Percentiles rank a stretch among this genome's conserved stretches.
phyloP scores from a whole-genome alignment of 495 filamentous ascomycete genomes.

The Annulohypoxylon stygium region DNA sequence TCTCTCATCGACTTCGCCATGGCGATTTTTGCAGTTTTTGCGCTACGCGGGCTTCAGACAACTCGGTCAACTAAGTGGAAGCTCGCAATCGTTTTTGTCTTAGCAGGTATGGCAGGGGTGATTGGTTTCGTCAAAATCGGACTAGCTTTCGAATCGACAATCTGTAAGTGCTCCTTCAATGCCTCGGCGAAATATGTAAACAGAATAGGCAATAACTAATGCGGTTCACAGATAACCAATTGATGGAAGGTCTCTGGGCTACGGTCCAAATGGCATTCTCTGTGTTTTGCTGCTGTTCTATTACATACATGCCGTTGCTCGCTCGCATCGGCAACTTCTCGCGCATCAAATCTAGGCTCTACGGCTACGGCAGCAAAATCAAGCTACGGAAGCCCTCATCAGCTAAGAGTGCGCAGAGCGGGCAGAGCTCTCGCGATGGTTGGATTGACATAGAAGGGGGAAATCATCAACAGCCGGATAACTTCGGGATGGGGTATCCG shows the following conservation, averaged over 20 bases:
- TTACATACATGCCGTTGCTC: neutral
- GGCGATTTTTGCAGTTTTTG: conserved; percentile 22
- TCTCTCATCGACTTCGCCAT: conserved; percentile 40
- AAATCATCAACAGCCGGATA: neutral
- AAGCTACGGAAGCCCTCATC: neutral
- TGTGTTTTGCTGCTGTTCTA: neutral
- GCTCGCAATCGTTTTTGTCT: conserved; percentile 25
- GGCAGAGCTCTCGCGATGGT: neutral
- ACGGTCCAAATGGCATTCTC: neutral
- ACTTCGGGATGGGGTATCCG: neutral
- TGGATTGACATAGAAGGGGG: conserved; percentile 2
- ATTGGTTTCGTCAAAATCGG: conserved; percentile 1
- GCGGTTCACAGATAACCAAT: neutral
- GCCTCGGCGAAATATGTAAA: neutral
- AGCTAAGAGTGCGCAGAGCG: neutral
- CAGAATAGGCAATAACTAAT: neutral
- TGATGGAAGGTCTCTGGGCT: neutral
- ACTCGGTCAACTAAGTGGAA: conserved; percentile 31
- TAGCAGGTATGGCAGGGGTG: conserved; percentile 12
- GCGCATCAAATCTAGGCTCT: neutral
- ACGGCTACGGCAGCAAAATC: conserved; percentile 4
- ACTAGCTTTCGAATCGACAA: neutral
- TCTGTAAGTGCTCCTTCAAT: neutral
- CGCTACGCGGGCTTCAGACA: conserved; percentile 21
- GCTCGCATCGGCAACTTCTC: neutral